phyloP scores from a whole-genome alignment of 768 basidiomycete genomes.

The Trametopsis cervina region DNA sequence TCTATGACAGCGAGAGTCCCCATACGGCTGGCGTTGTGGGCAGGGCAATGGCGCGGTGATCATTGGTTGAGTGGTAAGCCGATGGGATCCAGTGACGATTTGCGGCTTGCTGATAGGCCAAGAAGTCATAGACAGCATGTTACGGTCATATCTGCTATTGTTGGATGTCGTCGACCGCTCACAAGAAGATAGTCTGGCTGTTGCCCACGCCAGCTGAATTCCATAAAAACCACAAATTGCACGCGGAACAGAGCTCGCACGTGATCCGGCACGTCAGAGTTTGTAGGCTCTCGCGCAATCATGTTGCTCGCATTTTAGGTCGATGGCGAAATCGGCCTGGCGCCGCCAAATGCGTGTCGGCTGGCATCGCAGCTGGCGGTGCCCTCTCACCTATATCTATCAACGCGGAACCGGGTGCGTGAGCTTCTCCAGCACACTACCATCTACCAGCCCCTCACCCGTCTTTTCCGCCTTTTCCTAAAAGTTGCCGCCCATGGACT shows the following conservation, averaged over 20 bases:
- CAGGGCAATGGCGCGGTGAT: no score
- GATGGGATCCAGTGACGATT: no score
- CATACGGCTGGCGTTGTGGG: no score
- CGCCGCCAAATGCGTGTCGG: not conserved
- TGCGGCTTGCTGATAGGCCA: no score
- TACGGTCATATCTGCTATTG: no score
- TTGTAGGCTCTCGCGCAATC: slow-evolving; percentile 4
- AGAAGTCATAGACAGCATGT: no score
- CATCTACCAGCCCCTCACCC: no score
- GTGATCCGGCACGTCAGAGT: slow-evolving; percentile 7
- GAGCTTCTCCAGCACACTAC: not conserved
- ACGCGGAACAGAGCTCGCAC: not conserved
- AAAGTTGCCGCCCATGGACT: slow-evolving; percentile 11
- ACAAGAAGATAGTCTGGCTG: no score
- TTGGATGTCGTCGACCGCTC: no score
- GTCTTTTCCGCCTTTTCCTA: not conserved
- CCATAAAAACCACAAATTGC: not conserved
- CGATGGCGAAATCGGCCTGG: slow-evolving; percentile 5
- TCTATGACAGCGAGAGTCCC: no score
- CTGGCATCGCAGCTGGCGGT: not conserved
- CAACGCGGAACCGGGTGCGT: not conserved
- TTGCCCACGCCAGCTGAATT: not conserved
- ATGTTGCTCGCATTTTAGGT: not conserved
- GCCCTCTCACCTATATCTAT: not conserved
- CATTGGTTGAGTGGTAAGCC: no score